Conservation (phyloP, 495 filamentous ascomycete genomes). For the Hyphodiscus hymeniophilus region DNA sequence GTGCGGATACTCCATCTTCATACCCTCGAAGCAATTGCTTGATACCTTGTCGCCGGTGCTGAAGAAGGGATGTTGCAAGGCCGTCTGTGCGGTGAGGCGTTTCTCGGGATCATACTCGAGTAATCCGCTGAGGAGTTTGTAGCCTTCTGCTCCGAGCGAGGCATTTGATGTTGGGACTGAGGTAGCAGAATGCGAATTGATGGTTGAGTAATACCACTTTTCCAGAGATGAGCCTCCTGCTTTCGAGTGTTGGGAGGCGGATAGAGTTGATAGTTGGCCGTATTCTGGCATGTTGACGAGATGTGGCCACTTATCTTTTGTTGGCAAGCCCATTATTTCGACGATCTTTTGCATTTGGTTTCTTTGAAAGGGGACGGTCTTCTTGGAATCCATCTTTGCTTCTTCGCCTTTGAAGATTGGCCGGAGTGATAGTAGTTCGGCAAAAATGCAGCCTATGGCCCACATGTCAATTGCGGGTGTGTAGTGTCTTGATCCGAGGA, state of each 20-base stretch:
- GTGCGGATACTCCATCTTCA: constrained; percentile 79
- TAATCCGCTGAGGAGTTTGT: constrained; percentile 69
- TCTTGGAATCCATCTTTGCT: constrained; percentile 97
- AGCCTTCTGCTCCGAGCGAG: constrained; percentile 65
- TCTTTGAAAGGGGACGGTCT: constrained; percentile 91
- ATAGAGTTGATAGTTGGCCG: constrained; percentile 58
- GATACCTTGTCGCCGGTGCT: constrained; percentile 53
- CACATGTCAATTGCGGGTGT: constrained; percentile 95
- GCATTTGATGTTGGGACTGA: constrained; percentile 32
- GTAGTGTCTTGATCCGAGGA: constrained; percentile 87
- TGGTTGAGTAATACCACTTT: constrained; percentile 50
- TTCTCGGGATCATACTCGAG: constrained; percentile 91
- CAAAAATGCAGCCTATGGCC: constrained; percentile 98
- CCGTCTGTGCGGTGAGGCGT: constrained; percentile 75
- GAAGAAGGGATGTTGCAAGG: constrained; percentile 85
- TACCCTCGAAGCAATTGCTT: constrained; percentile 83
- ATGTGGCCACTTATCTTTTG: constrained; percentile 81
- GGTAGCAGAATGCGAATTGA: constrained; percentile 38
- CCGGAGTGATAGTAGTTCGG: constrained; percentile 79
- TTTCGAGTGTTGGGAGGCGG: constrained; percentile 31
- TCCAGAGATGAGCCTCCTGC: constrained; percentile 31
- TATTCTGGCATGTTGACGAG: constrained; percentile 78
- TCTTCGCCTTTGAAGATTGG: constrained; percentile 99
- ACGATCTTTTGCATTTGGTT: constrained; percentile 99
- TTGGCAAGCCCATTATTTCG: constrained; percentile 86